A percentile compares a stretch with the other conserved stretches of the same genome.
phyloP scores from a whole-genome alignment of 176 grass and related monocot species.

The Leersia perrieri region DNA sequence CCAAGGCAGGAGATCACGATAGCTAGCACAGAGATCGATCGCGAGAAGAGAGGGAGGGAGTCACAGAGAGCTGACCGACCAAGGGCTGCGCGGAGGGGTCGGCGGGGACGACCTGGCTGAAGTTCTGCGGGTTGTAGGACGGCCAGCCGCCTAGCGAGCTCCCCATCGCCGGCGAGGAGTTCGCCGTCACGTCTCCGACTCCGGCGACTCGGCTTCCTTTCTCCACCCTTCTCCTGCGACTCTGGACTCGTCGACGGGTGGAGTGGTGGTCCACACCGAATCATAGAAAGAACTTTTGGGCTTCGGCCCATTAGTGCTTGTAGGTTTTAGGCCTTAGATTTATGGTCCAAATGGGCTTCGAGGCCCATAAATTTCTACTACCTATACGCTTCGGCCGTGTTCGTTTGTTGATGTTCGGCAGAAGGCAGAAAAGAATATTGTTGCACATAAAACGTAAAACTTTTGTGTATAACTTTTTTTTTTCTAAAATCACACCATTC shows the following conservation, averaged over 20 bases:
- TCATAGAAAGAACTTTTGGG: no score
- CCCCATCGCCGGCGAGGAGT: constrained; percentile 43
- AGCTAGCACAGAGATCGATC: not conserved
- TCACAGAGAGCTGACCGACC: constrained; percentile 47
- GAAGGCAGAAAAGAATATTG: no score
- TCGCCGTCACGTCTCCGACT: constrained; percentile 4
- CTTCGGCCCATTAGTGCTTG: not conserved
- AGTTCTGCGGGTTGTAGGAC: constrained; percentile 82
- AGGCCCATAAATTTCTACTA: not conserved
- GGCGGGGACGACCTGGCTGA: constrained; percentile 76
- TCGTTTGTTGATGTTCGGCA: no score
- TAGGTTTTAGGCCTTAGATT: not conserved
- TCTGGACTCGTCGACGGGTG: not conserved
- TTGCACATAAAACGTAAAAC: no score
- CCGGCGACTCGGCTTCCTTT: constrained; percentile 24
- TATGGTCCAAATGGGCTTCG: not conserved
- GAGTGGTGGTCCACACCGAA: not conserved
- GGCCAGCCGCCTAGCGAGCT: constrained; percentile 73
- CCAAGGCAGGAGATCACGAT: not conserved
- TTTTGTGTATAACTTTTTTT: no score
- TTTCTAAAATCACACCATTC: no score
- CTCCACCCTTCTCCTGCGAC: not conserved
- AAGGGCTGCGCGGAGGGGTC: constrained; percentile 68
- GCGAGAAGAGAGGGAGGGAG: not conserved
- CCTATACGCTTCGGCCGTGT: no score